phyloP scores from a whole-genome alignment of 768 basidiomycete species.

The Kwoniella sp. region DNA sequence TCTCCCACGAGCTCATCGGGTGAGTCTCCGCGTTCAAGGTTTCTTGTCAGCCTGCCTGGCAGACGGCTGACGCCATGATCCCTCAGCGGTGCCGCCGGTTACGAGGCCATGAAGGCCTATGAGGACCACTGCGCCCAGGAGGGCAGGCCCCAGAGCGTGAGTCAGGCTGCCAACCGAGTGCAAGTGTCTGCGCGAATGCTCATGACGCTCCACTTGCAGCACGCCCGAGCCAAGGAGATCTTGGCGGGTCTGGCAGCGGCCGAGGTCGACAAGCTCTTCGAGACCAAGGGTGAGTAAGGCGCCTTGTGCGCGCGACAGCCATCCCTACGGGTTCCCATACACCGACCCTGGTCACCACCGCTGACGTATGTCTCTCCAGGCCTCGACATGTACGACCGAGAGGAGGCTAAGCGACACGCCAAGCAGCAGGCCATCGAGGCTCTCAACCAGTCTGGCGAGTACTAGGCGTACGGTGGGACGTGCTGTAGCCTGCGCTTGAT shows the following conservation, averaged over 20 bases:
- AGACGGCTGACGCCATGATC: neutral
- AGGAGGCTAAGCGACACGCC: conserved; percentile 45
- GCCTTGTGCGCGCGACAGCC: no score
- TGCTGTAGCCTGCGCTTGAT: no score
- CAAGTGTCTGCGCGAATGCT: neutral
- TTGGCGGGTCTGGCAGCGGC: conserved; percentile 51
- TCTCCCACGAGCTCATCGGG: conserved; percentile 47
- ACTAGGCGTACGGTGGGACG: no score
- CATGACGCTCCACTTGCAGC: conserved; percentile 10
- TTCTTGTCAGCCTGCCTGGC: neutral
- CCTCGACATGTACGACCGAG: conserved; percentile 44
- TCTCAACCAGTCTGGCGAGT: conserved; percentile 37
- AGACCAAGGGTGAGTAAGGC: conserved; percentile 52
- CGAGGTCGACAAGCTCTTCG: conserved; percentile 52
- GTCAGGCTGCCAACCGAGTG: neutral
- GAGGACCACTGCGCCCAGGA: conserved; percentile 47
- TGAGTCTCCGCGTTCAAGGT: conserved; percentile 3
- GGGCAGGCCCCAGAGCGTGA: conserved; percentile 47
- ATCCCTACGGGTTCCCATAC: neutral
- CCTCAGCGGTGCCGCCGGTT: conserved; percentile 50
- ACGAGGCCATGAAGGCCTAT: conserved; percentile 52
- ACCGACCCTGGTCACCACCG: neutral
- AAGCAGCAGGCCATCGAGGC: conserved; percentile 36
- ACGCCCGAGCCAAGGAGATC: conserved; percentile 49
- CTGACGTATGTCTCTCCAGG: conserved; percentile 35